Evolutionary conservation across 2,329 filamentous ascomycete species (phyloP), one percentile per base, ranked within the genome.

Genomic region (Fusarium xyrophilum): DNA sequence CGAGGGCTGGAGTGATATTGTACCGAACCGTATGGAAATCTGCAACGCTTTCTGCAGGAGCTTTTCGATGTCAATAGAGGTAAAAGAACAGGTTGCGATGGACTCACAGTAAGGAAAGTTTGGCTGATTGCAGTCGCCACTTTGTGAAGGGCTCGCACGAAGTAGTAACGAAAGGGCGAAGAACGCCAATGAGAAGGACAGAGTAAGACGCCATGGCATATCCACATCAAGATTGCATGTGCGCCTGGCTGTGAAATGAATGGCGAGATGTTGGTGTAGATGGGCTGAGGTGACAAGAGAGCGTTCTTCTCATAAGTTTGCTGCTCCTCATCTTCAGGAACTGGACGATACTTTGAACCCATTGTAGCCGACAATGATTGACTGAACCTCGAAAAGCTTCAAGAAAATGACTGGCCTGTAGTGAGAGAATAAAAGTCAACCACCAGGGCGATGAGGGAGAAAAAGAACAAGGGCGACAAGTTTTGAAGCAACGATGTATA

Each of bases 21-120:
- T 83, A 87, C 44, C 83, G 81, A 12, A 82, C 76, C 6, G 78
- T 82, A 66, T 85, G 77, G 70, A 86, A 86, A 63, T 81, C 76
- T 10, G 86, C 81, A 1, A 81, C 79, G 27, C 78, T 76, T 4
- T 80, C 79, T 42, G 83, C 82, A 9, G 84, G 82, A 38, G 83
- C 84, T n/a, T n/a, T n/a, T n/a, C n/a, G n/a, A n/a, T n/a, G n/a
- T n/a, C n/a, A n/a, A n/a, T n/a, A n/a, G n/a, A n/a, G n/a, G n/a
- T n/a, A n/a, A n/a, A n/a, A n/a, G 7, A 6, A 11, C 1, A 6
- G 1, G 0, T 15, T 5, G 1, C 5, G 3, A 13, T 15, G 5
- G 0, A 42, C 69, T 48, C 5, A 69, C 69, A 72, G 12, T 72
- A 72, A 6, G 69, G 69, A 7, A 53, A 67, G 1, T 44, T 27